Evolutionary conservation across 805 yeast species (phyloP).

Genomic region (Zygosaccharomyces pseudorouxii): DNA sequence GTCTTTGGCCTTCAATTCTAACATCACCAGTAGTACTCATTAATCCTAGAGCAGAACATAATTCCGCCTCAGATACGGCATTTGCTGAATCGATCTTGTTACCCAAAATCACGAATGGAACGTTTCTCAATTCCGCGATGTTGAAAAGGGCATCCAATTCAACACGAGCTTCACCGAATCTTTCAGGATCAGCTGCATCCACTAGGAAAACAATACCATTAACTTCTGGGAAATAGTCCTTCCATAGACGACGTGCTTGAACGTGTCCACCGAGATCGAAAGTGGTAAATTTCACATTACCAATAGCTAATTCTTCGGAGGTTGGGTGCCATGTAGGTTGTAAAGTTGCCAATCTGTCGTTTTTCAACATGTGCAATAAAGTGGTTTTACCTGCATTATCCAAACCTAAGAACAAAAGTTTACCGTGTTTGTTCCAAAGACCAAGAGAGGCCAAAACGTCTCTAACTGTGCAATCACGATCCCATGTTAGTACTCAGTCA

Average conservation of each 20-base stretch:
- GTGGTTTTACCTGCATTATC: conserved; percentile 99
- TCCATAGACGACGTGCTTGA: conserved; percentile 99
- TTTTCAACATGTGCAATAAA: conserved; percentile 76
- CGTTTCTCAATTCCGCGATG: conserved; percentile 83
- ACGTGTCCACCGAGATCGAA: conserved; percentile 98
- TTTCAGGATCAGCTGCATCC: conserved; percentile 94
- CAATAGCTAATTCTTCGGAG: conserved; percentile 95
- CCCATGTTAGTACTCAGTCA: conserved; percentile 12
- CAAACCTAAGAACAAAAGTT: conserved; percentile 88
- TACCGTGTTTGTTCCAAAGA: conserved; percentile 91
- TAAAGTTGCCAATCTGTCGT: conserved; percentile 94
- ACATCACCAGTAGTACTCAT: conserved; percentile 87
- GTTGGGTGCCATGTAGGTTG: conserved; percentile 99
- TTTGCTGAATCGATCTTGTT: conserved; percentile 92
- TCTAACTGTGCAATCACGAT: conserved; percentile 43
- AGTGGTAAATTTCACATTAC: conserved; percentile 93
- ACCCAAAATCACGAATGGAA: conserved; percentile 92
- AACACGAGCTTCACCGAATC: conserved; percentile 90
- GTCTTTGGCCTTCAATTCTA: conserved; percentile 68
- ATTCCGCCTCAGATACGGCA: conserved; percentile 93
- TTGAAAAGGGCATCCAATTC: conserved; percentile 90
- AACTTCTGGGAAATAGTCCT: conserved; percentile 98
- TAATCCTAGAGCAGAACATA: conserved; percentile 84
- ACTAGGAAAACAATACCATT: conserved; percentile 95
- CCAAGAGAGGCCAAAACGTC: conserved; percentile 77